Percentiles rank a stretch among this genome's conserved stretches.
These are phyloP conservation scores for Aphanomyces euteiches DNA, from an alignment of 352 stramenopile species.

Conservation along the genomic window DNA sequence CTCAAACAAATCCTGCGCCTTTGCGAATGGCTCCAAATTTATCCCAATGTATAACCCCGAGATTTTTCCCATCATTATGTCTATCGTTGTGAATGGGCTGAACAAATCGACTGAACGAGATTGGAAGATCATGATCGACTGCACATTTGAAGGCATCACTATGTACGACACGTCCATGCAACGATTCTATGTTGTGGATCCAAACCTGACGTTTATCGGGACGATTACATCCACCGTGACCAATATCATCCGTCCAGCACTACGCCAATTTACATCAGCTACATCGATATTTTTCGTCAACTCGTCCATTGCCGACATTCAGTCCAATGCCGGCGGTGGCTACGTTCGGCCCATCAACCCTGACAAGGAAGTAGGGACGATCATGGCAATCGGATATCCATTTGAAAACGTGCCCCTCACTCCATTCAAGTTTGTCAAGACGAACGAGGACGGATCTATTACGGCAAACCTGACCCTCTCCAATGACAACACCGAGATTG, in stretches of 20 bases:
- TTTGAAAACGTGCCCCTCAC: neutral
- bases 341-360: neutral
- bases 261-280: neutral
- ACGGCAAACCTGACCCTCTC: neutral
- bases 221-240: neutral
- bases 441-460: neutral
- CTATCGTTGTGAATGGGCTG: neutral
- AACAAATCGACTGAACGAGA: neutral
- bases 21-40: neutral
- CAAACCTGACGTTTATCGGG: neutral
- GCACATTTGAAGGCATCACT: neutral
- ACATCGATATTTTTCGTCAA: neutral
- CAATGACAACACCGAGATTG: neutral
- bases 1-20: neutral
- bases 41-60: neutral
- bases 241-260: neutral
- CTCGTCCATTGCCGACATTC: neutral
- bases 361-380: neutral
- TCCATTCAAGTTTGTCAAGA: neutral
- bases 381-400: neutral
- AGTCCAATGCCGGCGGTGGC: neutral
- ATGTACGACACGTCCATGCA: neutral
- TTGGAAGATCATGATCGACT: neutral
- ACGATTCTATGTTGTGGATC: neutral
- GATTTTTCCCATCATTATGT: neutral